Evolutionary conservation across 1,284 basidiomycete species (phyloP).

Genomic region (Cryptococcus sp.): DNA sequence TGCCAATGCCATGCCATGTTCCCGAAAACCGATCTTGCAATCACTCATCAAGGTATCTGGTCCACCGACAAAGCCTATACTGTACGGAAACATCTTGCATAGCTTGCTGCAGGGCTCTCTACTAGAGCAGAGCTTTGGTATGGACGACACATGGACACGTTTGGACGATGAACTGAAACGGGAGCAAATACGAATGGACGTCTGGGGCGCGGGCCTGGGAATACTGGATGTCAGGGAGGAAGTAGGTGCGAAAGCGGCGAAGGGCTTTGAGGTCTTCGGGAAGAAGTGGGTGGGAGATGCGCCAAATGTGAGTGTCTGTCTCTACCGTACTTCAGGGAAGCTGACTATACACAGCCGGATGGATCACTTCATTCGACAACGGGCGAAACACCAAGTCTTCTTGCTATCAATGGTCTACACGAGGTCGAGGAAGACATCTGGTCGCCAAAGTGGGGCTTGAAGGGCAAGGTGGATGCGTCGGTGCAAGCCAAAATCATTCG

Average conservation of each 20-base stretch:
- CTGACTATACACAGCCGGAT: slow-evolving; percentile 56
- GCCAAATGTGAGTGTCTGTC: slow-evolving; percentile 28
- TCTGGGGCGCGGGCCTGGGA: slow-evolving; percentile 51
- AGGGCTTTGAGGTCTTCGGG: slow-evolving; percentile 47
- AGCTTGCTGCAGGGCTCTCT: slow-evolving; percentile 82
- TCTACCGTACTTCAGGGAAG: background rate
- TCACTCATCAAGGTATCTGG: slow-evolving; percentile 61
- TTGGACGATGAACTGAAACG: slow-evolving; percentile 41
- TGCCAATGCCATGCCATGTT: slow-evolving; percentile 76
- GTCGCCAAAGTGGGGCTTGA: slow-evolving; percentile 91
- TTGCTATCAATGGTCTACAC: slow-evolving; percentile 73
- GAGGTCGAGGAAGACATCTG: slow-evolving; percentile 97
- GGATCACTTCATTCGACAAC: slow-evolving; percentile 61
- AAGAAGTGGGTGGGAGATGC: slow-evolving; percentile 43
- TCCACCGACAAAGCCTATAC: slow-evolving; percentile 56
- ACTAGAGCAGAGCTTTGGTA: slow-evolving; percentile 38
- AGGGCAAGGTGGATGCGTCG: slow-evolving; percentile 93
- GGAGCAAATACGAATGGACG: slow-evolving; percentile 44
- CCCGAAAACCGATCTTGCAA: slow-evolving; percentile 76
- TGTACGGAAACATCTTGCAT: slow-evolving; percentile 90
- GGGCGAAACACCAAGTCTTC: slow-evolving; percentile 39
- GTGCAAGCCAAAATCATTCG: slow-evolving; percentile 67
- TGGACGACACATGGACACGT: slow-evolving; percentile 31
- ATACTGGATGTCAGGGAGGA: slow-evolving; percentile 48
- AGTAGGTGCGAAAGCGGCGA: slow-evolving; percentile 41